A percentile compares a stretch with the other conserved stretches of the same genome.
Conservation (phyloP, 306 rosid genomes). For the Dicorynia guianensis region DNA sequence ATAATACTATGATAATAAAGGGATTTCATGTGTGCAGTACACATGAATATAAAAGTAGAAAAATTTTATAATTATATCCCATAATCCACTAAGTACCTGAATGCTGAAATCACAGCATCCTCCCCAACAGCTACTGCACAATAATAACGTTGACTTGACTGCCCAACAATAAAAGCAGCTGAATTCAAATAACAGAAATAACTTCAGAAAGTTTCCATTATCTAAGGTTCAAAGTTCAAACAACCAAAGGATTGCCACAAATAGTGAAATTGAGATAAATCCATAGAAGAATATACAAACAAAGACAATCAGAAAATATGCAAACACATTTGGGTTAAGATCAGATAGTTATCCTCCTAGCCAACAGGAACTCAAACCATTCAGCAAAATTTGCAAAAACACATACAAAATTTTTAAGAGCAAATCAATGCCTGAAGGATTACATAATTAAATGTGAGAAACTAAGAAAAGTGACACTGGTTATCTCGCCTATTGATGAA, state of each 20-base stretch:
- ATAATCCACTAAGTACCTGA: conserved; percentile 67
- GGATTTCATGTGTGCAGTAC: conserved; percentile 18
- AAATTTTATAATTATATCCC: neutral
- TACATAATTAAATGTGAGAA: conserved; percentile 12
- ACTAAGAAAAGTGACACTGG: neutral
- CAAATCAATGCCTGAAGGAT: conserved; percentile 18
- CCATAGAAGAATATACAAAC: conserved; percentile 8
- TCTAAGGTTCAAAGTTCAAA: conserved; percentile 15
- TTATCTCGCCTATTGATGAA: neutral
- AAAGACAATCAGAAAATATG: conserved; percentile 20
- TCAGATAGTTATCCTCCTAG: conserved; percentile 18
- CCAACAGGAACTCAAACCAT: conserved; percentile 23
- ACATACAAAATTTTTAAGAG: conserved; percentile 14
- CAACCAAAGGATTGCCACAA: neutral
- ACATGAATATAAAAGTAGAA: conserved; percentile 13
- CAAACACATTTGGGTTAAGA: conserved; percentile 7
- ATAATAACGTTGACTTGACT: conserved; percentile 67
- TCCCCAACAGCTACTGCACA: conserved; percentile 71
- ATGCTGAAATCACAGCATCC: conserved; percentile 88
- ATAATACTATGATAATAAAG: conserved; percentile 30
- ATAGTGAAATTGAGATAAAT: neutral
- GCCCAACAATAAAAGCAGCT: conserved; percentile 77
- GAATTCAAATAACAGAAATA: conserved; percentile 73
- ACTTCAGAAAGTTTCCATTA: conserved; percentile 60
- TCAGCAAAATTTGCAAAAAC: neutral